These are phyloP conservation scores for Phyllostachys edulis DNA, from an alignment of 176 grass and related monocot genomes.

Conservation along the genomic window DNA sequence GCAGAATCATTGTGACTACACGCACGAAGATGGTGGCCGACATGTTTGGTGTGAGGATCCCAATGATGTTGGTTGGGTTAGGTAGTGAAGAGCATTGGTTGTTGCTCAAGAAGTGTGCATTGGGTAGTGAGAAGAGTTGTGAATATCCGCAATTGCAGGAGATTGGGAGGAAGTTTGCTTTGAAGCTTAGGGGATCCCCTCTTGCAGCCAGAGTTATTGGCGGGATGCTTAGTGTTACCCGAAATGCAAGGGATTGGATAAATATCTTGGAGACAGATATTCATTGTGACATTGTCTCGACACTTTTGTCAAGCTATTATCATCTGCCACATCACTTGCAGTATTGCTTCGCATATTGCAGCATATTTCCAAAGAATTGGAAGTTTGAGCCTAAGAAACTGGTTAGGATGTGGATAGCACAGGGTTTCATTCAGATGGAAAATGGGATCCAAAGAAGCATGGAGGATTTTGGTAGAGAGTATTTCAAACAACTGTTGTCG, in stretches of 20 bases:
- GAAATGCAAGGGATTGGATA: conserved; percentile 17
- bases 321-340: conserved; percentile 42
- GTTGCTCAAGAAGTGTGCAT: conserved; percentile 43
- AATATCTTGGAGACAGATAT: conserved; percentile 30
- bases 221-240: conserved; percentile 13
- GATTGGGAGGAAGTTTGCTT: conserved; percentile 45
- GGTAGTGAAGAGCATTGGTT: conserved; percentile 28
- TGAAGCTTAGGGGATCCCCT: conserved; percentile 42
- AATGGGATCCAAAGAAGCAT: conserved; percentile 3
- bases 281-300: conserved; percentile 31
- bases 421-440: conserved; percentile 40
- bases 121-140: conserved; percentile 17
- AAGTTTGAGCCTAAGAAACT: conserved; percentile 43
- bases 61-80: conserved; percentile 41
- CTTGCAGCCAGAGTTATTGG: conserved; percentile 41
- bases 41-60: conserved; percentile 32
- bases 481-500: conserved; percentile 49
- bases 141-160: conserved; percentile 12
- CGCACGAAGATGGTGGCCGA: conserved; percentile 42
- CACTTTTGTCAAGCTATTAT: conserved; percentile 40
- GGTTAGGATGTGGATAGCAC: conserved; percentile 57
- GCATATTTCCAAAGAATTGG: conserved; percentile 57
- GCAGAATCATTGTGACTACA: conserved; percentile 47
- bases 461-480: conserved; percentile 48
- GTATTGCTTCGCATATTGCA: conserved; percentile 50